Conservation (phyloP, 768 basidiomycete genomes). For the Xanthoconium stramineum region DNA sequence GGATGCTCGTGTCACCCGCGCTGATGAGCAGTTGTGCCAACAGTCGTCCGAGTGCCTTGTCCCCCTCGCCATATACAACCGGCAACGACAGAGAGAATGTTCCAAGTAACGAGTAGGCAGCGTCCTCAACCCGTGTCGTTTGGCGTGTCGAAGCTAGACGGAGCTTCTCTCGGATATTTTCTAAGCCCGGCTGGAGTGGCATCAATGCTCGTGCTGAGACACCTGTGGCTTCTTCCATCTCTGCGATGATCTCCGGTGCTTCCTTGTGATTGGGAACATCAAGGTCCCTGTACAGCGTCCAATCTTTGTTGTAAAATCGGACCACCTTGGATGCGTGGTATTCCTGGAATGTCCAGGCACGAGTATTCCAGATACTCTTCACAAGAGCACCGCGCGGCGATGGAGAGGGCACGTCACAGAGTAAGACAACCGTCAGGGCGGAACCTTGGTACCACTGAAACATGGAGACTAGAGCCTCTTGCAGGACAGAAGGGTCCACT, state of each 20-base stretch:
- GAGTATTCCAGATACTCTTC: not conserved
- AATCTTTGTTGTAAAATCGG: not conserved
- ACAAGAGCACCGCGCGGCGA: not conserved
- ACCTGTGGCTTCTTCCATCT: not conserved
- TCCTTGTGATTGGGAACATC: not conserved
- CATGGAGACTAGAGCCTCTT: not conserved
- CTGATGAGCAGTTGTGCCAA: not conserved
- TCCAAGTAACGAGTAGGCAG: not conserved
- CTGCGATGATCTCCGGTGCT: not conserved
- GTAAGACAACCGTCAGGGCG: not conserved
- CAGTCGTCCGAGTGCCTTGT: not conserved
- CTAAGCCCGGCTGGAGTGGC: not conserved
- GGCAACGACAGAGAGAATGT: not conserved
- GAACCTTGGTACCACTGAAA: not conserved
- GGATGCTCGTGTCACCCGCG: not conserved
- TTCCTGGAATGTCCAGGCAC: not conserved
- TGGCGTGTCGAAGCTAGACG: not conserved
- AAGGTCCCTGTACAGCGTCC: not conserved
- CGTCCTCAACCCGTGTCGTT: not conserved
- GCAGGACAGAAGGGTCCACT: not conserved
- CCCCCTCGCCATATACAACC: not conserved
- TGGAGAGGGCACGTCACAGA: not conserved
- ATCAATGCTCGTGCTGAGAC: not conserved
- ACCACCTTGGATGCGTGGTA: not conserved
- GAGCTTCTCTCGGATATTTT: not conserved